Conservation (phyloP, 2,329 filamentous ascomycete species). For the Botrytis fabae region DNA sequence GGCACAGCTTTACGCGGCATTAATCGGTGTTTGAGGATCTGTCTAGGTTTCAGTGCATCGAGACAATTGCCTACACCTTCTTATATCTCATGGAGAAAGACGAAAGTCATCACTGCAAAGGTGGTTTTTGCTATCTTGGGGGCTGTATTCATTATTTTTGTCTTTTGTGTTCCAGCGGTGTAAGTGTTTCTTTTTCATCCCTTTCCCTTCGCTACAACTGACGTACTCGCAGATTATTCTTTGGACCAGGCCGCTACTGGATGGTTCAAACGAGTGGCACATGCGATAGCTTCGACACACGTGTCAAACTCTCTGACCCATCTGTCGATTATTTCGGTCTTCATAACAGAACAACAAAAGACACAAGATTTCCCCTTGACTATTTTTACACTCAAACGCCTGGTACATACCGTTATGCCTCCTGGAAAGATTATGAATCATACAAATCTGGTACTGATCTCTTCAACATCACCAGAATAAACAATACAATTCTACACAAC, state of each 20-base stretch:
- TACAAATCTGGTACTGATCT: not conserved
- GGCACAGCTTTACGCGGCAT: not conserved
- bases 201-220: not conserved
- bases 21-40: not conserved
- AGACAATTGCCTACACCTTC: not conserved
- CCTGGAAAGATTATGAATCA: not conserved
- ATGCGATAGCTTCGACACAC: slow-evolving; percentile 11
- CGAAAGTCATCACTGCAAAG: not conserved
- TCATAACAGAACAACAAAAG: not conserved
- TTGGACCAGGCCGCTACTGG: not conserved
- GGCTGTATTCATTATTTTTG: not conserved
- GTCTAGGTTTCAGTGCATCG: not conserved
- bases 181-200: not conserved
- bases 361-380: too few relatives aligned
- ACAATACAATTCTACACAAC: not conserved
- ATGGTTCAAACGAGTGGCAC: not conserved
- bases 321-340: not conserved
- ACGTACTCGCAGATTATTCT: not conserved
- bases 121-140: not conserved
- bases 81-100: not conserved
- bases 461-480: not conserved
- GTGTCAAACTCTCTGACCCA: not conserved
- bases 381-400: not conserved
- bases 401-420: not conserved
- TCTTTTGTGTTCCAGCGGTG: not conserved